Evolutionary conservation across 2,329 filamentous ascomycete genomes (phyloP), one percentile per base, ranked within the genome.

Genomic region (Alternaria alternata): DNA sequence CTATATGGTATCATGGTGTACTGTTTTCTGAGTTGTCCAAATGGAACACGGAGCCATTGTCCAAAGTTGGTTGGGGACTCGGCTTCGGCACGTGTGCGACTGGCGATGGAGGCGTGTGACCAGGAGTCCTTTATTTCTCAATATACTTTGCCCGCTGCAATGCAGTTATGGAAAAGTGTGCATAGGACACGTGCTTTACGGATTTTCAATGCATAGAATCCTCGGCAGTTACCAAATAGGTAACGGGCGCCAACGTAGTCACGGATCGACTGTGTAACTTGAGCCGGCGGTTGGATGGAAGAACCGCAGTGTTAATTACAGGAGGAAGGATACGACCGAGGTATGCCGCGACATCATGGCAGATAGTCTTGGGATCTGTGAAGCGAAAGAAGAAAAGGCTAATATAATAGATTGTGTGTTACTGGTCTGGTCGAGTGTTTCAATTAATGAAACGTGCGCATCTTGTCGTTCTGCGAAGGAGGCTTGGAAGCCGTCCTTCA

Each of bases 341-440:
- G 59, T 32, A 38, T 48, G 30, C 30, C 30, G 20, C 56, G 56
- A 62, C 47, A 57, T 59, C 34, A 60, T 60, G 59, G 58, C 44
- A 56, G 48, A 47, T 46, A 58, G 51, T 20, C 54, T 47, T 57
- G 60, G 60, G 59, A 41, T 18, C 49, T 47, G 58, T 59, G 58
- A 61, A 48, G 46, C 56, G 62, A 60, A 57, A 44, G 22, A 51
- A 54, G 51, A 38, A 53, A 53, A 51, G 39, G n/a, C 54, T 59
- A 74, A 75, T 77, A 54, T 75, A 76, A 70, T 76, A 75, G 63
- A 77, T 74, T 75, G 63, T 22, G 28, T 30, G 65, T 62, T 67
- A 67, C 63, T 61, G 61, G 54, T 59, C 61, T 59, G 62, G 51
- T 68, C 61, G 41, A 67, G 61, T 64, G 68, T 69, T 71, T 69